phyloP scores from a whole-genome alignment of 805 yeast genomes.

The Saturnispora diversa region DNA sequence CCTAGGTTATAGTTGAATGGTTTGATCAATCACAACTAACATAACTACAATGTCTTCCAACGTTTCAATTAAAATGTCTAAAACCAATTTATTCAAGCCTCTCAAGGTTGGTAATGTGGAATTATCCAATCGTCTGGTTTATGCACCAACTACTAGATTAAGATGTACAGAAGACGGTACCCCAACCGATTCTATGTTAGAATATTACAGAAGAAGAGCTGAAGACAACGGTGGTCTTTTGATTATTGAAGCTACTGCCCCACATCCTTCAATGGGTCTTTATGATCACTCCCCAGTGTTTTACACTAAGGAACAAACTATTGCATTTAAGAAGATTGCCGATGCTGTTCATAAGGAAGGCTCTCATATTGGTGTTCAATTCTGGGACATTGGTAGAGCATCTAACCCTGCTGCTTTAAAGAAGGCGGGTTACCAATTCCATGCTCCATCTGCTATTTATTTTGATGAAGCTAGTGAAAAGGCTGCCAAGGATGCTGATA shows the following conservation, averaged over 20 bases:
- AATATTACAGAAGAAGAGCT: constrained; percentile 53
- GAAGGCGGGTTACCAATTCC: constrained; percentile 29
- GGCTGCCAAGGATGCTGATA: constrained; percentile 29
- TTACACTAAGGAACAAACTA: constrained; percentile 38
- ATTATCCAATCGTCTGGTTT: constrained; percentile 35
- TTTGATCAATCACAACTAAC: background rate
- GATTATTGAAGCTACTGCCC: constrained; percentile 52
- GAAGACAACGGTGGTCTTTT: constrained; percentile 48
- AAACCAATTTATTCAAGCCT: constrained; percentile 16
- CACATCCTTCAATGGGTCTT: constrained; percentile 37
- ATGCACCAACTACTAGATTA: constrained; percentile 46
- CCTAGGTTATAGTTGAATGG: no score
- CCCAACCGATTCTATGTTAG: constrained; percentile 40
- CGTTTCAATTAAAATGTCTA: background rate
- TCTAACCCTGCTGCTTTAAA: constrained; percentile 33
- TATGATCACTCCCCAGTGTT: constrained; percentile 42
- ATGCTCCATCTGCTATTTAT: constrained; percentile 35
- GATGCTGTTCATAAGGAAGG: constrained; percentile 44
- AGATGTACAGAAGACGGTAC: constrained; percentile 33
- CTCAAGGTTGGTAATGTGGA: constrained; percentile 34
- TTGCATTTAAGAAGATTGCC: constrained; percentile 42
- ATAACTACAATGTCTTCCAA: no score
- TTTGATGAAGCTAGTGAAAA: constrained; percentile 30
- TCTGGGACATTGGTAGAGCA: constrained; percentile 43
- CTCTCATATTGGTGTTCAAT: constrained; percentile 39